Conservation (phyloP, 2,329 filamentous ascomycete species). For the Ophiosphaerella narmari region DNA sequence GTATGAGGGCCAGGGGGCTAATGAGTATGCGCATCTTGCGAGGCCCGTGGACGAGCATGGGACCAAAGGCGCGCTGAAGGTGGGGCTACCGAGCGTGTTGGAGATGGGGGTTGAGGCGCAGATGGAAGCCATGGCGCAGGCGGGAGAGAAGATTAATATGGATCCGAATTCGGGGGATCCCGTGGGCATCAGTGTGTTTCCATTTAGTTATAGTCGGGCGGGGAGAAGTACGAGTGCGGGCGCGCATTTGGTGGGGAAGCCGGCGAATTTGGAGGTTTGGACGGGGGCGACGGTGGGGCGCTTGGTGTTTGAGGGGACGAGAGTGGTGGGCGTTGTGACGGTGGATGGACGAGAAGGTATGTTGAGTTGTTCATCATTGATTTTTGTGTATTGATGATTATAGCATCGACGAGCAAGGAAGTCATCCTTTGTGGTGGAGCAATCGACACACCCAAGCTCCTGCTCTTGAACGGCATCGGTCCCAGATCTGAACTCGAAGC, state of each 20-base stretch:
- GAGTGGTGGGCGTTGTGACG: conserved; percentile 33
- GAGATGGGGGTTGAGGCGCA: conserved; percentile 61
- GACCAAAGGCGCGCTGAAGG: conserved; percentile 28
- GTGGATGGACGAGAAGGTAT: conserved; percentile 39
- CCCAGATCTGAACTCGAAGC: conserved; percentile 48
- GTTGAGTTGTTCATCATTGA: conserved; percentile 1
- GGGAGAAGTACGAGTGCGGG: conserved; percentile 41
- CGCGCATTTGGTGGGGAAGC: conserved; percentile 45
- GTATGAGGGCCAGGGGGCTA: conserved; percentile 50
- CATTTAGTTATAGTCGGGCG: conserved; percentile 44
- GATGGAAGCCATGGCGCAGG: conserved; percentile 60
- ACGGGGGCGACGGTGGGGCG: conserved; percentile 53
- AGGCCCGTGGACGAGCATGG: conserved; percentile 56
- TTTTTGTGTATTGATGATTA: neutral
- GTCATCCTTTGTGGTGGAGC: conserved; percentile 40
- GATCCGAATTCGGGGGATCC: conserved; percentile 55
- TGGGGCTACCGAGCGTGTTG: conserved; percentile 55
- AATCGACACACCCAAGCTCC: conserved; percentile 45
- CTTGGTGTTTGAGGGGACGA: conserved; percentile 33
- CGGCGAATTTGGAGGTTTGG: conserved; percentile 59
- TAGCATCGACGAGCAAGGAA: conserved; percentile 37
- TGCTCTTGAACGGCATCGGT: conserved; percentile 57
- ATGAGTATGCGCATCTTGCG: conserved; percentile 52
- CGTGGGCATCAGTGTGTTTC: conserved; percentile 35
- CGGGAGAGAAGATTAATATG: conserved; percentile 59